Percentiles rank a stretch among this genome's conserved stretches.
Conservation (phyloP, 352 stramenopile species). For the Phytophthora ohioensis region DNA sequence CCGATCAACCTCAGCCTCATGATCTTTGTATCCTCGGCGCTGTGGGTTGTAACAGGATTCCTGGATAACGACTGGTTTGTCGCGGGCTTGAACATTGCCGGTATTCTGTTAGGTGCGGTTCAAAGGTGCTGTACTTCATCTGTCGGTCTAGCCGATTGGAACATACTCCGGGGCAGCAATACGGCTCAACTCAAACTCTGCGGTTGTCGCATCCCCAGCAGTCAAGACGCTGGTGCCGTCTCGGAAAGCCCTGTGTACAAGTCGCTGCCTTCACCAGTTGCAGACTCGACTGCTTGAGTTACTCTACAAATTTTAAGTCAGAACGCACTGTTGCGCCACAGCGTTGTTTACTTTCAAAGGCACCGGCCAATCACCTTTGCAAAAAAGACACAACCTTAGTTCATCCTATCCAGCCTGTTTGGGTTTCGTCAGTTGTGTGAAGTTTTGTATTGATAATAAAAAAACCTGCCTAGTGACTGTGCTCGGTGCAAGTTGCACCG, state of each 20-base stretch:
- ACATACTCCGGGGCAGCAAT: too few species aligned
- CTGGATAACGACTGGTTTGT: constrained; percentile 32
- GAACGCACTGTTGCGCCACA: too few species aligned
- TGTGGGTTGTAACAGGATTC: constrained; percentile 24
- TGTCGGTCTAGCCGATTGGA: constrained; percentile 23
- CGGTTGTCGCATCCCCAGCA: too few species aligned
- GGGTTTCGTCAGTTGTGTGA: constrained; percentile 16
- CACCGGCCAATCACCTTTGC: background rate
- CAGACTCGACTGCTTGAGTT: too few species aligned
- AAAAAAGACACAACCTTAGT: constrained; percentile 15
- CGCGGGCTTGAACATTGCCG: constrained; percentile 36
- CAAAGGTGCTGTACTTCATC: constrained; percentile 53
- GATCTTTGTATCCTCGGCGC: constrained; percentile 21
- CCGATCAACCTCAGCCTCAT: constrained; percentile 36
- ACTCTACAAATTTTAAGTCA: too few species aligned
- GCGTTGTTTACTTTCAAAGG: too few species aligned
- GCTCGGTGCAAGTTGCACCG: background rate
- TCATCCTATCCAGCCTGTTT: constrained; percentile 28
- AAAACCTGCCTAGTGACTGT: background rate
- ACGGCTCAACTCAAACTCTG: too few species aligned
- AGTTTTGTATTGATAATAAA: constrained; percentile 4
- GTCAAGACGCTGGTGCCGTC: too few species aligned
- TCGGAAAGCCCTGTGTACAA: too few species aligned
- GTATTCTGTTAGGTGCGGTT: constrained; percentile 36
- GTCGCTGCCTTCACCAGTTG: too few species aligned